Base-by-base conservation (phyloP, 2,329 filamentous ascomycete genomes). In the Fusarium kyushuense region DNA sequence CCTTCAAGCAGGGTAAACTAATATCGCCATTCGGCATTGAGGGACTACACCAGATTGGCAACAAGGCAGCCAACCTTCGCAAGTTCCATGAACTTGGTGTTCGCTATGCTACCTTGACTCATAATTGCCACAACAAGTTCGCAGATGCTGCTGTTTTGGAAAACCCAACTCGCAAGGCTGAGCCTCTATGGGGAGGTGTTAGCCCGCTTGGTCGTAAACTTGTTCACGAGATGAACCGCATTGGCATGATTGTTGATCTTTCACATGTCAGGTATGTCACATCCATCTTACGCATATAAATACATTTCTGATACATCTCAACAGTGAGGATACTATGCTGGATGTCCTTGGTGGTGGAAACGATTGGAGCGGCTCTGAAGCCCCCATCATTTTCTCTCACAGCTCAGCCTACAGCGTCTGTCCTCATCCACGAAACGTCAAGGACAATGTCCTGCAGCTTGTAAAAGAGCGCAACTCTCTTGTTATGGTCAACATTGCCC, bases 231-330 rank as follows among this genome's bases (percentile, higher is more conserved):
- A 97, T 98, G 94, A 98, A 97, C 77, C 87, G 95, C 5, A 83
- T 97, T 3, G 95, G 95, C 27, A 94, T 97, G 90, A 89, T 97
- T n/a, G 92, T 98, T 40, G 95, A 97, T 76, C 84, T 97, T 35
- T 86, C 92, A 9, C 95, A 97, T 77, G 83, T 83, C 6, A 87
- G 80, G 79, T 79, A 58, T 40, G 54, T 61, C 29, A 9, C 47
- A 27, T 19, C 21, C 4, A 41, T 30, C 30, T 4, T 23, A 6
- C 19, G n/a, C 25, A 10, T 3, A 14, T 6, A 19, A 9, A 32
- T 14, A 5, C 19, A 19, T 13, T 30, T 21, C 36, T 70, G 42
- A 73, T 23, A 19, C 46, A 14, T 6, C 16, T 42, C 30, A 19
- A 19, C n/a, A 82, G 91, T 72, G 86, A 87, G 58, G 91, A 95